A percentile compares a stretch with the other conserved stretches of the same genome.
phyloP scores from a whole-genome alignment of 2,329 filamentous ascomycete genomes.

The Stemphylium lycopersici region DNA sequence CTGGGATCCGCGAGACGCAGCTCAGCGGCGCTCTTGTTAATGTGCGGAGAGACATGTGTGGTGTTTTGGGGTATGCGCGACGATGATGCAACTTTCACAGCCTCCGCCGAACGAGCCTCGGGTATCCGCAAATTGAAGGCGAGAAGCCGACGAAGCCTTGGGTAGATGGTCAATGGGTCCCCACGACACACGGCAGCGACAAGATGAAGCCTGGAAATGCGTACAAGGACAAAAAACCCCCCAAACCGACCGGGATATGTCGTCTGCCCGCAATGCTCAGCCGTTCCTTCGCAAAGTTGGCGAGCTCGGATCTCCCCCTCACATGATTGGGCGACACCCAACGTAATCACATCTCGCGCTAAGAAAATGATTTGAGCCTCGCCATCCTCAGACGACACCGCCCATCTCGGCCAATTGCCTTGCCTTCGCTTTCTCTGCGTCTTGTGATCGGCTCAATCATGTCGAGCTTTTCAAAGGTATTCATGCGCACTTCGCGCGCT shows the following conservation, averaged over 20 bases:
- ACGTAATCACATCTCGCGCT: conserved; percentile 33
- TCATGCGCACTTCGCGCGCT: conserved; percentile 80
- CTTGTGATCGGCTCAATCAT: conserved; percentile 56
- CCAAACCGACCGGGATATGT: conserved; percentile 17
- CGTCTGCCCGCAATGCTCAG: conserved; percentile 18
- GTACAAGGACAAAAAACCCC: not conserved
- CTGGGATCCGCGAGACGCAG: conserved; percentile 42
- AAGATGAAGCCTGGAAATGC: not conserved
- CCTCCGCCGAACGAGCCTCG: conserved; percentile 45
- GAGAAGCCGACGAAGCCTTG: not conserved
- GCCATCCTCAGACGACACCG: conserved; percentile 19
- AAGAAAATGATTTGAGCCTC: conserved; percentile 40
- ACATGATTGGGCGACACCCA: conserved; percentile 23
- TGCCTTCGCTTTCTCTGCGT: conserved; percentile 14
- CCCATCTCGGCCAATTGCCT: conserved; percentile 36
- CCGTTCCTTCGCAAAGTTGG: conserved; percentile 7
- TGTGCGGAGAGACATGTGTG: conserved; percentile 55
- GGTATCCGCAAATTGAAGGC: conserved; percentile 35
- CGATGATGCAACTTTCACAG: conserved; percentile 40
- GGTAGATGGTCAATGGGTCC: not conserved
- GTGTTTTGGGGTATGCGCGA: conserved; percentile 12
- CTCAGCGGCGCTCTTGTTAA: conserved; percentile 49
- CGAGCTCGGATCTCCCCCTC: conserved; percentile 27
- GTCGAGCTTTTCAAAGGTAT: conserved; percentile 81
- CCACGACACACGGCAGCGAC: not conserved